These are phyloP conservation scores for Arachis stenosperma DNA, from an alignment of 306 rosid species.

Conservation along the genomic window DNA sequence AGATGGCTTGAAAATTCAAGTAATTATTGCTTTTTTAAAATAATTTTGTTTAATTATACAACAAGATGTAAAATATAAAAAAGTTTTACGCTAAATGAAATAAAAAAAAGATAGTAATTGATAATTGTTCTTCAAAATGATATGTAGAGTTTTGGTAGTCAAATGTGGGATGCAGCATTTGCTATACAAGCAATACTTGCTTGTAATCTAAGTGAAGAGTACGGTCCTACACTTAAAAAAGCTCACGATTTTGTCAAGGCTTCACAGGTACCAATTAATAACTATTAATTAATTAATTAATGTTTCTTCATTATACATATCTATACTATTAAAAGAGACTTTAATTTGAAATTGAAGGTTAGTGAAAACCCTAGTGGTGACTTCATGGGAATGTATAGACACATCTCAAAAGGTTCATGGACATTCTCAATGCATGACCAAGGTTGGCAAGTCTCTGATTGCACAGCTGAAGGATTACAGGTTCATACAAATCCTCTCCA, in stretches of 20 bases:
- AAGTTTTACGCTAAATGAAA: too few relatives aligned
- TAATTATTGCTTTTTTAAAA: not conserved
- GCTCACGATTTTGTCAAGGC: conserved; percentile 65
- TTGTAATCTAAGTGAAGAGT: conserved; percentile 57
- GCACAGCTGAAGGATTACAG: conserved; percentile 75
- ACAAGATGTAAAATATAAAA: too few relatives aligned
- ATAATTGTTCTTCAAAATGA: not conserved
- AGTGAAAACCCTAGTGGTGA: conserved; percentile 58
- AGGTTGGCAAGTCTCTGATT: conserved; percentile 72
- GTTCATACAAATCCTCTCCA: conserved; percentile 14
- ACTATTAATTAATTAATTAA: not conserved
- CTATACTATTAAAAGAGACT: not conserved
- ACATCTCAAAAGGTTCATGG: conserved; percentile 66
- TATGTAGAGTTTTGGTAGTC: conserved; percentile 55
- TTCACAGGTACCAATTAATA: conserved; percentile 54
- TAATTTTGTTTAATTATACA: too few relatives aligned
- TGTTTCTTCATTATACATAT: too few relatives aligned
- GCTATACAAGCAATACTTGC: conserved; percentile 61
- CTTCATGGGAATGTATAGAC: conserved; percentile 54
- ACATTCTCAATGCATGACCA: conserved; percentile 61
- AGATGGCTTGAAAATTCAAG: conserved; percentile 84
- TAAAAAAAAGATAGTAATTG: too few relatives aligned
- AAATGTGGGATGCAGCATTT: conserved; percentile 65
- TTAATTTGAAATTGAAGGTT: conserved; percentile 34
- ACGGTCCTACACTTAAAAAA: conserved; percentile 54